Conservation (phyloP, 257 asterid species). For the Capsicum chinense region DNA sequence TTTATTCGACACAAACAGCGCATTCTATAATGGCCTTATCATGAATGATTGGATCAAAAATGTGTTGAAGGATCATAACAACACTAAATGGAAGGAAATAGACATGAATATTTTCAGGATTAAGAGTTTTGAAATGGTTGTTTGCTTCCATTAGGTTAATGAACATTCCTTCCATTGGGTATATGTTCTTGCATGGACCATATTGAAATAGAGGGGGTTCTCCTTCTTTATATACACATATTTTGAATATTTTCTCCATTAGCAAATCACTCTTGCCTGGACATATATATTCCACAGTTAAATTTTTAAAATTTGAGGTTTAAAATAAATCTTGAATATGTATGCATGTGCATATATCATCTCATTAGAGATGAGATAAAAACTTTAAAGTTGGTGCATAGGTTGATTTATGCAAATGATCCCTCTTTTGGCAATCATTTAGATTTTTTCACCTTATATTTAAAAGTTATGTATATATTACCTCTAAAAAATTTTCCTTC, state of each 20-base stretch:
- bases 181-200: constrained; percentile 62
- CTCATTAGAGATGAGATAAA: no score
- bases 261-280: constrained; percentile 61
- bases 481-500: no score
- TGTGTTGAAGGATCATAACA: constrained; percentile 61
- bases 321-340: no score
- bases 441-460: no score
- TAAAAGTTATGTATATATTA: no score
- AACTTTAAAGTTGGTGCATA: no score
- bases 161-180: constrained; percentile 67
- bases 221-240: constrained; percentile 67
- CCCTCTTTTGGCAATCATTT: no score
- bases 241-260: constrained; percentile 63
- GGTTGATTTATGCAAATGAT: no score
- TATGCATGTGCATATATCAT: no score
- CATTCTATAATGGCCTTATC: constrained; percentile 65
- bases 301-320: no score
- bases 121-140: constrained; percentile 39
- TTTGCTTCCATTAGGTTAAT: constrained; percentile 51
- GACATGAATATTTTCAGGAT: constrained; percentile 66
- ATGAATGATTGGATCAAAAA: constrained; percentile 59
- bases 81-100: constrained; percentile 76
- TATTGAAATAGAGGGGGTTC: constrained; percentile 69
- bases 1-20: constrained; percentile 52
- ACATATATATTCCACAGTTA: no score